Base-by-base conservation (phyloP, 495 filamentous ascomycete species). In the Aspergillus incahuasiensis region DNA sequence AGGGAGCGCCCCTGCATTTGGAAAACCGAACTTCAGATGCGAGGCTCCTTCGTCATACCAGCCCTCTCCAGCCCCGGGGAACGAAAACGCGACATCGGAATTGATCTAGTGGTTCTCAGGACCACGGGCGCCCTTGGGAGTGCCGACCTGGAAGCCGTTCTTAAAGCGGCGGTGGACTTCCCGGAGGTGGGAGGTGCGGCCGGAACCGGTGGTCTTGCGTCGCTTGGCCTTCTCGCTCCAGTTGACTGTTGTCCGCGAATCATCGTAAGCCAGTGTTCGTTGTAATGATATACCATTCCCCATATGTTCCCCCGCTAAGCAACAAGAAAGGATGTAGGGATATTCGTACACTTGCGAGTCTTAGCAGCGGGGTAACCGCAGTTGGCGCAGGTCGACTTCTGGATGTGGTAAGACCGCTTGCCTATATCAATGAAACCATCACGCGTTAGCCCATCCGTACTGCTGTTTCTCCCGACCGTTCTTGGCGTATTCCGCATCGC, bases 221-320 rank as follows among this genome's bases (percentile, higher is more conserved):
- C 94, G 80, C 88, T 96, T 97, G 66, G 92, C 95, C 85, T 98
- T 98, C 86, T 96, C 91, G 77, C 88, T 83, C 94, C 94, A 98
- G 86, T 98, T 95, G 84, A 86, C 94, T 98, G 69, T 77, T 57
- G 57, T 49, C 44, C 48, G 59, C 65, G 54, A 57, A 61, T 63
- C 58, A 25, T 64, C 59, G 69, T 72, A 67, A 71, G 71, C 62
- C 65, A 57, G 51, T 18, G 53, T 57, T 44, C 66, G 52, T 28
- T 20, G 35, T 54, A 53, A 18, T 48, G 24, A 47, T 24, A 40
- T 45, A 43, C 21, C 34, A 47, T 15, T 52, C 47, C 52, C 48
- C 50, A 30, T 52, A n/a, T 32, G 15, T 45, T 55, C 53, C 41
- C 50, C 50, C 22, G 51, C 57, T 30, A 55, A 54, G 13, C 7